Conservation (phyloP, 2,329 filamentous ascomycete genomes). For the Immersiporthe knoxdaviesiana region DNA sequence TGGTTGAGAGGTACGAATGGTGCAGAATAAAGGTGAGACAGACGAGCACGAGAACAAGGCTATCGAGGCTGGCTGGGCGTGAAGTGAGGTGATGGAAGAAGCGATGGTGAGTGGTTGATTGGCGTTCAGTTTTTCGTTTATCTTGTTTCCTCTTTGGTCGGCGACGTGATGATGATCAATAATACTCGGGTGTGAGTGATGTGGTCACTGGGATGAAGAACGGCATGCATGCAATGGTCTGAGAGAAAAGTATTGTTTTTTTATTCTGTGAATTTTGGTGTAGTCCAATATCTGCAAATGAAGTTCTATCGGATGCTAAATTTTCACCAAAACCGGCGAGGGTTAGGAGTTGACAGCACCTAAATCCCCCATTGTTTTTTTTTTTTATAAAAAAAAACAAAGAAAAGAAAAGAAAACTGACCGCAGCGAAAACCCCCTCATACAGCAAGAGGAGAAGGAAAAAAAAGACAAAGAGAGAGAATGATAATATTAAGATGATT, state of each 20-base stretch:
- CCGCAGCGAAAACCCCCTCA: too few relatives aligned
- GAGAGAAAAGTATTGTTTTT: background rate
- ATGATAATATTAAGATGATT: too few relatives aligned
- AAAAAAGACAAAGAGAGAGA: background rate
- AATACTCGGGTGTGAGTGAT: too few relatives aligned
- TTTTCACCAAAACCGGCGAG: background rate
- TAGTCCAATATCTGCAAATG: background rate
- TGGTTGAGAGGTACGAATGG: background rate
- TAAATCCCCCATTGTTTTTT: too few relatives aligned
- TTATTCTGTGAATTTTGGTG: background rate
- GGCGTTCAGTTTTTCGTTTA: background rate
- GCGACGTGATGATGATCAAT: background rate
- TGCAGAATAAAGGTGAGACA: conserved; percentile 1
- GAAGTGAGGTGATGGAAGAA: background rate
- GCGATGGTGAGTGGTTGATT: background rate
- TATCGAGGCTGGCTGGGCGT: background rate
- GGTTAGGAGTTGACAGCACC: background rate
- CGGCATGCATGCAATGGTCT: background rate
- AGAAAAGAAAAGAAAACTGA: background rate
- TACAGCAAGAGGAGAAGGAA: background rate
- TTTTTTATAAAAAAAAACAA: too few relatives aligned
- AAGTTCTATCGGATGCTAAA: background rate
- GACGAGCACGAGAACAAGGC: background rate
- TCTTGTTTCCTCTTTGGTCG: background rate
- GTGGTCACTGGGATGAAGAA: background rate